Conservation (phyloP, 78 protist genomes). For the Dictyostelium purpureum region DNA sequence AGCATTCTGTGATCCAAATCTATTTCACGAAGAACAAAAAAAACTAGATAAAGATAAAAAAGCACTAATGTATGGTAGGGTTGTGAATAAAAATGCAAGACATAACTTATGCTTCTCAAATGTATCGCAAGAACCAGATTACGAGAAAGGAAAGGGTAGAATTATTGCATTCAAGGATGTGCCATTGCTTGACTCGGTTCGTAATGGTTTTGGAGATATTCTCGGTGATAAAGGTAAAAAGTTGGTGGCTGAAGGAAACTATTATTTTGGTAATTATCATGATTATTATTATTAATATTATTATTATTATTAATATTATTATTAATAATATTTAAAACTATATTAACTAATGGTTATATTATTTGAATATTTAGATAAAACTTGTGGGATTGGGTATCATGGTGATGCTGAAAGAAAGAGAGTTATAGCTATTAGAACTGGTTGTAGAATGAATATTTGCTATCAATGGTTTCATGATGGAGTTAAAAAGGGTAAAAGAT, state of each 20-base stretch:
- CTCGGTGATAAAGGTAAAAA: not conserved
- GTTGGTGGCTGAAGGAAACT: slow-evolving; percentile 14
- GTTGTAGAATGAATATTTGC: not conserved
- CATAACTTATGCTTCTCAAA: slow-evolving; percentile 8
- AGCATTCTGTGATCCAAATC: not conserved
- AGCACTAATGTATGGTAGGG: slow-evolving; percentile 25
- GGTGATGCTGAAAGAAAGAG: slow-evolving; percentile 19
- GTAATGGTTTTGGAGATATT: not conserved
- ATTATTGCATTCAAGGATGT: not conserved
- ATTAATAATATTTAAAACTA: too few species aligned
- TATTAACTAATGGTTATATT: too few species aligned
- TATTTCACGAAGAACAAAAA: slow-evolving; percentile 10
- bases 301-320: too few species aligned
- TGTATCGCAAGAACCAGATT: slow-evolving; percentile 1
- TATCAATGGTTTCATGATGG: slow-evolving; percentile 1
- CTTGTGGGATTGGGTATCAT: slow-evolving; percentile 18
- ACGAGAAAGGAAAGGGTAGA: slow-evolving; percentile 12
- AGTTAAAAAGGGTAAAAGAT: not conserved
- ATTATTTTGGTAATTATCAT: not conserved
- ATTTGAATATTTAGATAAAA: too few species aligned
- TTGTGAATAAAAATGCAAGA: slow-evolving; percentile 13
- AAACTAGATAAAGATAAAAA: slow-evolving; percentile 8
- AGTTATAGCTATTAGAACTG: not conserved
- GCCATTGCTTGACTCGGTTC: not conserved
- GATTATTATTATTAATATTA: too few species aligned